Evolutionary conservation across 1,139 yeast species (phyloP), one percentile per base, ranked within the genome.

Genomic region (Taphrina betulina): DNA sequence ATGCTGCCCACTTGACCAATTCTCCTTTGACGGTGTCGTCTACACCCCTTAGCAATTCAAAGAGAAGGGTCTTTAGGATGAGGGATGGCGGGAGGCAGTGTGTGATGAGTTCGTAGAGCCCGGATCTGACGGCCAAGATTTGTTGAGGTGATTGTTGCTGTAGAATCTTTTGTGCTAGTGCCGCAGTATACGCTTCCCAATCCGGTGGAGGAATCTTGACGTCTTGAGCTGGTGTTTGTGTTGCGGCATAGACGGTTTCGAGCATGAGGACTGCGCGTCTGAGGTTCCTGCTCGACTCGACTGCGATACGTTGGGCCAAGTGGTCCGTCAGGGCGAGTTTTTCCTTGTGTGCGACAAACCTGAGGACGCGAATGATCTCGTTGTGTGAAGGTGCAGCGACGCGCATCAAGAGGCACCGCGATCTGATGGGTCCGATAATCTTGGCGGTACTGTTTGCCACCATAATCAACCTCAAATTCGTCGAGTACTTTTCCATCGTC

Each of bases 401-500:
- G 63, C 98, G 78, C 14, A 92, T 78, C 61, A 90, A 74, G 60
- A 94, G 73, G 12, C 96, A 89, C 73, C 99, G 84, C 26, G 97
- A 89, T 65, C 87, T 85, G 60, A 92, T 92, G 3, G 99, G 99
- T 1, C 90, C 83, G 62, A 92, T 92, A 60, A 92, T 89, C 63
- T 86, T 87, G 26, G 96, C 86, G 28, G 95, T 86, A 5, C 96
- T 81, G 67, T 87, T 92, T 64, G 96, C 87, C 29, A 92, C 78
- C 74, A 92, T 74, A 53, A 94, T 80, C 62, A 92, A 74, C 61
- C 99, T 78, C 64, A 92, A 81, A 67, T 88, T 90, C 20, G 85
- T 78, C 2, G 96, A 87, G 71, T 90, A 92, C 67, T 92, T 92
- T 68, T 92, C 99, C 97, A 92, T 94, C 0, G 99, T 92, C 69